Evolutionary conservation across 306 rosid species (phyloP), one percentile per base, ranked within the genome.

Genomic region (Inga laurina): DNA sequence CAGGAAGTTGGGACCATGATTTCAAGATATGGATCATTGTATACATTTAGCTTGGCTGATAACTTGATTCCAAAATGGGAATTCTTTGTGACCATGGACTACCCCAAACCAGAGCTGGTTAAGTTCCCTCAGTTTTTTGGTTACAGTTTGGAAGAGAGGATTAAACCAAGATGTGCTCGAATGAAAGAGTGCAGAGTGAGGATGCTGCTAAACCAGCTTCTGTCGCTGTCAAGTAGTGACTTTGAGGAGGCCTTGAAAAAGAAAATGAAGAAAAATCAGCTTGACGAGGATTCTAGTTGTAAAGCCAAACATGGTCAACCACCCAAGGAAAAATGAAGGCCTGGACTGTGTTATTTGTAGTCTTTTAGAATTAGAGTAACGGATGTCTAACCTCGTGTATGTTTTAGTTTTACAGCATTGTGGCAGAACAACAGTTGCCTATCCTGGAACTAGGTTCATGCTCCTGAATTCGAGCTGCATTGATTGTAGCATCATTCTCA

Each of bases 61-160:
- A 95, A 90, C 83, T 76, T 93, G 87, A 79, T 82, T 57, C 97
- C 93, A 3, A 95, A 95, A 75, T 95, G 99, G 98, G 90, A 93
- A 79, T 95, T 90, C 86, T 95, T 93, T 86, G 52, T 90, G 82
- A 92, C 91, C 57, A 92, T 89, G 93, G 93, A 81, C 68, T 95
- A 95, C 44, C 80, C 93, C 10, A 85, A 85, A 51, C 85, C 92
- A 10, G 97, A 92, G 87, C 88, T 95, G 64, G 90, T 95, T 64
- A 92, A 92, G 73, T 93, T 93, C 89, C 99, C 99, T 62, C 98
- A 92, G 54, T 95, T 79, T 86, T 95, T 93, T 59, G 97, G 99
- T 67, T 95, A 93, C 85, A 92, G 89, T 84, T 89, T 96, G 88
- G 90, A 88, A 68, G 90, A 79, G 68, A 89, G 99, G 89, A 92